Evolutionary conservation across 1,284 basidiomycete species (phyloP), one percentile per base, ranked within the genome.

Genomic region (Puccinia horiana): DNA sequence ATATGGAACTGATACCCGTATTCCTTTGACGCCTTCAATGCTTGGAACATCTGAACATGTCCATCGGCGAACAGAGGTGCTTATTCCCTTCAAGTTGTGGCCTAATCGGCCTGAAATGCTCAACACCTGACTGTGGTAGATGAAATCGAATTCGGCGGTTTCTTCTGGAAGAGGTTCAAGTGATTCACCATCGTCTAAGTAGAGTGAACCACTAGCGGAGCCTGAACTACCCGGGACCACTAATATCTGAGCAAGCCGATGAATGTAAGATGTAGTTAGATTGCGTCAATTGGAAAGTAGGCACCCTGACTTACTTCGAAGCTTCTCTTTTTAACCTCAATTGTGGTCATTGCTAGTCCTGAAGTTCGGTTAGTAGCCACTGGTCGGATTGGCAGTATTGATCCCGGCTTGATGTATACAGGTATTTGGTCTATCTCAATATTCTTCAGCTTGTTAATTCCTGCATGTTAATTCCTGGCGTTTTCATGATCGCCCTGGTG

Each of bases 351-450:
- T 70, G 90, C 88, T 58, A 89, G 88, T 20, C 23, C 14, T 82
- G 88, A 85, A 1, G 49, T 58, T 35, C 58, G 47, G n/a, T 76
- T 44, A n/a, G 11, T 32, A 69, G 42, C 42, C 0, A 76, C 74
- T 6, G 85, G 88, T 42, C 91, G 89, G 32, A 92, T 86, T 4
- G 91, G 91, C 0, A 92, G 84, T 49, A 92, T 87, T 0, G 87
- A 87, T 18, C 91, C 91, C 61, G 91, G 90, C 72, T 88, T 88
- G 86, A 92, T 91, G 85, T 91, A 88, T 52, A 92, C 86, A 0
- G 91, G 91, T 81, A 92, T 92, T 23, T 89, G 85, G 2, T 90
- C 90, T 84, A 90, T 90, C 83, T 88, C 87, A 79, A 92, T 88
- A 84, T 91, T 88, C 54, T 85, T 85, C 42, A 91, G 87, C 4